Base-by-base conservation (phyloP, 192 early-diverging fungal species). In the Podila clonocystis region DNA sequence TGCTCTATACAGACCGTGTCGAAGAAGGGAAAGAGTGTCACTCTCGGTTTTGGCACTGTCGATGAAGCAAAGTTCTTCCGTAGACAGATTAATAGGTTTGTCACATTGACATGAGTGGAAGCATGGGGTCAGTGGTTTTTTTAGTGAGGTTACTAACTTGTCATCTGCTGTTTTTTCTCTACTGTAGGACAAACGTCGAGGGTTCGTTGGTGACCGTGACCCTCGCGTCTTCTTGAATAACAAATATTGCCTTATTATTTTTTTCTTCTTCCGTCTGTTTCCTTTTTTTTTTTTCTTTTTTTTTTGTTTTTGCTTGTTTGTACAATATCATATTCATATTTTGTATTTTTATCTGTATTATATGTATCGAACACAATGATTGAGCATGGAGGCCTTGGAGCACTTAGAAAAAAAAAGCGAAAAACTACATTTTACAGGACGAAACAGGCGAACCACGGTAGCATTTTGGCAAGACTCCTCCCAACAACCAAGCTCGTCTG, bases 31-130 rank as follows among this genome's bases (percentile, higher is more conserved):
- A 70, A 57, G 3, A 58, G 50, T 9, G 41, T 80, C 17, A 60
- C 55, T 20, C 71, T 80, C 17, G 71, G 77, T 12, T 80, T 80
- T 69, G 77, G 58, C 8, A 73, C 77, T 8, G 50, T 73, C 12
- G 77, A 80, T 3, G 77, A 80, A 65, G 77, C 77, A 29, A 80
- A 80, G 34, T 80, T 80, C 34, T 80, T 80, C 67, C 77, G 77
- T 80, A 80, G 77, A 80, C 77, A 80, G 65, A 80, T 80, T 61
- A 80, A 80, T 80, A 80, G 77, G 77, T 80, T 73, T 45, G 77
- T n/a, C 7, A 67, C 11, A 60, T 17, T 50, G 20, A 24, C 24
- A 9, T 26, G 49, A 1, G 24, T 49, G 57, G 7, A 15, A 45
- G 13, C 41, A 45, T 45, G 41, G 15, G 41, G 0, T 28, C 24